Base-by-base conservation (phyloP, 768 basidiomycete species). In the Suillus americanus region DNA sequence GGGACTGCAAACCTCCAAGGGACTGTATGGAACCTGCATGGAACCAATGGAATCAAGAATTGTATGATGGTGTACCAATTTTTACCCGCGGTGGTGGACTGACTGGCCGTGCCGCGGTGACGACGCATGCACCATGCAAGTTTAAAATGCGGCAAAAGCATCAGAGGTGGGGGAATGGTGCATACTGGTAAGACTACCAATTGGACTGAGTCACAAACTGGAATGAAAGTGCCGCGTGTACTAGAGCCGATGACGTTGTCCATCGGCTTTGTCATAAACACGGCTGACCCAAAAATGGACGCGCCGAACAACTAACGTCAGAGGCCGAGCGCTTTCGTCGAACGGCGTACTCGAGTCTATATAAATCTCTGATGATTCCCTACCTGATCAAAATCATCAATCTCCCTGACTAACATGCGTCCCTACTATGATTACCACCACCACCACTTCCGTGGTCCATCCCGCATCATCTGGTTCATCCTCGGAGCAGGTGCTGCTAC, bases 401-500 rank as follows among this genome's bases (percentile, higher is more conserved):
- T 28, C 12, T 20, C 41, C 18, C 16, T n/a, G 23, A 51, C 23
- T 40, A 53, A 40, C 51, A 77, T 77, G 77, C 59, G 71, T 14
- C 66, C 68, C 0, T 68, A 72, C 63, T 59, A 64, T 1, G n/a
- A n/a, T n/a, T n/a, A n/a, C n/a, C 66, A 70, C 60, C 64, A 69
- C 61, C 65, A 67, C 33, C 61, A 73, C 66, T 75, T 74, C 59
- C 73, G 78, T 62, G 71, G 82, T 7, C 84, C 85, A n/a, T 84
- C 84, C 51, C 87, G 90, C 66, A 48, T 89, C 62, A 37, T 91
- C 72, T 91, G 90, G 90, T 89, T 91, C 79, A 10, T 82, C 68
- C 23, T 90, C 67, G 90, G 90, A 65, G 88, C 85, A 7, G 77
- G 76, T 3, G 69, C 66, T 33, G 77, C 78, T 0, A 71, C 73